Evolutionary conservation across 192 early-diverging fungal species (phyloP).

Genomic region (Entomortierella chlamydospora): DNA sequence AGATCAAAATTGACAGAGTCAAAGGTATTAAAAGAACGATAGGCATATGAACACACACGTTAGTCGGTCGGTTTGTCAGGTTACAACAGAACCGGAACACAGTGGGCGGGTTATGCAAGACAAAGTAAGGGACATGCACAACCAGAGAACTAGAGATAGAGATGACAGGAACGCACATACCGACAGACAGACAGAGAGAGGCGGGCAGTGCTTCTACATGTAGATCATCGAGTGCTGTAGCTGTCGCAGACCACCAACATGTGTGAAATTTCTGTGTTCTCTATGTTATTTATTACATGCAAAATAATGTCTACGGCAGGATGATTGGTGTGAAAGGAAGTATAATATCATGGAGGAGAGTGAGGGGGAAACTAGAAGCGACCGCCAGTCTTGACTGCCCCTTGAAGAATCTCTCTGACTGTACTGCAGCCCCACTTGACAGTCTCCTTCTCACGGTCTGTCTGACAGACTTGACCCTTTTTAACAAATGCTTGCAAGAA

Average conservation of each 20-base stretch:
- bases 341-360: not conserved
- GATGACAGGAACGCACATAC: not conserved
- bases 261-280: too few relatives aligned
- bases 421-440: slow-evolving; percentile 75
- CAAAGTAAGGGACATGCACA: not conserved
- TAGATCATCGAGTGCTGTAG: too few relatives aligned
- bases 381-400: slow-evolving; percentile 49
- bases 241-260: too few relatives aligned
- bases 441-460: slow-evolving; percentile 71
- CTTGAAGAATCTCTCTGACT: slow-evolving; percentile 68
- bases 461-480: slow-evolving; percentile 67
- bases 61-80: slow-evolving; percentile 10
- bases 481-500: slow-evolving; percentile 85
- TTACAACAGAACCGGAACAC: slow-evolving; percentile 3
- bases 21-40: not conserved
- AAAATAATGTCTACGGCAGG: too few relatives aligned
- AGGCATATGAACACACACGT: not conserved
- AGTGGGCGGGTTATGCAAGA: not conserved
- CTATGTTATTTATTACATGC: too few relatives aligned
- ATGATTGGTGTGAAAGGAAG: not conserved
- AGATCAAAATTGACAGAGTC: not conserved
- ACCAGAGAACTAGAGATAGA: not conserved
- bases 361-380: slow-evolving; percentile 20
- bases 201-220: not conserved
- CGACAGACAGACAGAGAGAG: not conserved